Conservation (phyloP, 345 rosid genomes). For the Salix koriyanagi region DNA sequence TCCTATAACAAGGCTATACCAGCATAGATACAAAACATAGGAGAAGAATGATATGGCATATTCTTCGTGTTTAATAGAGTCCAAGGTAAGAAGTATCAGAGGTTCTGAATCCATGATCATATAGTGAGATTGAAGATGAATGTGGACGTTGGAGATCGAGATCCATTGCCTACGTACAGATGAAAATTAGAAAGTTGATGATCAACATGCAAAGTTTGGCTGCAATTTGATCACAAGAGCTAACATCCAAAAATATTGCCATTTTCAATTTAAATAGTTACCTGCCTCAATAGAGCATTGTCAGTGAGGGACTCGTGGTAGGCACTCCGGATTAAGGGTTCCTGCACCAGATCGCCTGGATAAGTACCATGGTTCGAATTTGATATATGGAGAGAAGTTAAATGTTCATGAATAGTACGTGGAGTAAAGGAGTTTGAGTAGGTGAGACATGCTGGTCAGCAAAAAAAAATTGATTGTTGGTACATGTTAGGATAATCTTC, state of each 20-base stretch:
- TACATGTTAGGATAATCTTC: conserved; percentile 19
- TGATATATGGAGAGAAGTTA: neutral
- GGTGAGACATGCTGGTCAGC: conserved; percentile 21
- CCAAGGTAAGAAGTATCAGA: conserved; percentile 8
- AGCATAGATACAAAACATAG: neutral
- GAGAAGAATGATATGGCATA: neutral
- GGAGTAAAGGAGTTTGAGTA: conserved; percentile 21
- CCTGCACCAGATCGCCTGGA: conserved; percentile 12
- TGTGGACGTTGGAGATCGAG: conserved; percentile 24
- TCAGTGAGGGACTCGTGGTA: conserved; percentile 12
- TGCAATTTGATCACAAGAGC: neutral
- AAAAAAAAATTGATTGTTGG: conserved; percentile 26
- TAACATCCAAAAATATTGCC: neutral
- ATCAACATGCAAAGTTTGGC: neutral
- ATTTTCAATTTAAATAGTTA: neutral
- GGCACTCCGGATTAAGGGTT: conserved; percentile 10
- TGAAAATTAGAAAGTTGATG: neutral
- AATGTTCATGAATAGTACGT: conserved; percentile 11
- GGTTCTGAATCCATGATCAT: conserved; percentile 26
- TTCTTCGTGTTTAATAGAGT: neutral
- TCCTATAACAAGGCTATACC: neutral
- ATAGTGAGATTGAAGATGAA: conserved; percentile 24
- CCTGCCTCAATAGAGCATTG: conserved; percentile 22
- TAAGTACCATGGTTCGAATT: neutral
- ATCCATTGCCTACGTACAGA: conserved; percentile 28